Evolutionary conservation across 208 protist genomes (phyloP).

Genomic region (Naegleria fowleri): DNA sequence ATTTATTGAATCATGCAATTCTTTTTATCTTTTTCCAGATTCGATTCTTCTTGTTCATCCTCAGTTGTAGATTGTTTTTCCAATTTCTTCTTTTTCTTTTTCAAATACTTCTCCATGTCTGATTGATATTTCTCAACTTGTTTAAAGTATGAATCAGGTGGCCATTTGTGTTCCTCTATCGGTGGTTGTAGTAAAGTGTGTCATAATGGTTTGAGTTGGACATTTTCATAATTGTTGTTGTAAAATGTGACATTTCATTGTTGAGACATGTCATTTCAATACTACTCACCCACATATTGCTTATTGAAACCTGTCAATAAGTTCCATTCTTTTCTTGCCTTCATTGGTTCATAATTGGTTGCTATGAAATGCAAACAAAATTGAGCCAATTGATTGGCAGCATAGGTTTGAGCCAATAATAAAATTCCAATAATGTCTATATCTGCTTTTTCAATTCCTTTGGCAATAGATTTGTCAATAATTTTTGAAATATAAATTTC

Average conservation of each 20-base stretch:
- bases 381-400: slow-evolving; percentile 8
- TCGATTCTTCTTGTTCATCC: no score
- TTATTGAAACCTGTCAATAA: neutral
- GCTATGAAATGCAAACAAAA: slow-evolving; percentile 24
- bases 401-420: neutral
- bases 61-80: no score
- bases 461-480: neutral
- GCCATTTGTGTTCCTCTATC: neutral
- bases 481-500: slow-evolving; percentile 21
- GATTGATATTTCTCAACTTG: neutral
- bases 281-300: neutral
- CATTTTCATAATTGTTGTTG: no score
- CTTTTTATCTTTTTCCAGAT: no score
- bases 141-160: neutral
- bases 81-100: neutral
- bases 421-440: slow-evolving; percentile 11
- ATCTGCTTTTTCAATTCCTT: slow-evolving; percentile 27
- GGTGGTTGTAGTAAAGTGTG: no score
- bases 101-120: neutral
- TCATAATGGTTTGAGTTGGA: no score
- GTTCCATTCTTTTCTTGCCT: neutral
- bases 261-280: no score
- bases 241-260: no score
- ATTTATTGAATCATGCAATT: no score
- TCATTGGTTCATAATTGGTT: slow-evolving; percentile 14